Conservation (phyloP, 768 basidiomycete species). For the Xanthoconium stramineum region DNA sequence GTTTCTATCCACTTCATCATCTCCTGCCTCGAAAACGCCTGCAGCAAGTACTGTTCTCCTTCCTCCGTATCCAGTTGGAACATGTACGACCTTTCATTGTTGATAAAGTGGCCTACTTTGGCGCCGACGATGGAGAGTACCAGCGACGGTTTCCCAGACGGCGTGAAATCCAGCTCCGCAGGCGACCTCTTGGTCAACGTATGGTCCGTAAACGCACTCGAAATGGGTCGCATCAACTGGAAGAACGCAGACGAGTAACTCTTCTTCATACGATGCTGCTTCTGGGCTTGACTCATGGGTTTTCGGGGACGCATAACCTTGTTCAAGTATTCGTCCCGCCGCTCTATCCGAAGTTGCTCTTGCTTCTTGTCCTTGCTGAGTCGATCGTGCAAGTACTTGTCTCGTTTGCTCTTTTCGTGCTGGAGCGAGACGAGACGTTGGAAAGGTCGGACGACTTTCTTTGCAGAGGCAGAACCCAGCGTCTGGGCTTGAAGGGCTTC, state of each 20-base stretch:
- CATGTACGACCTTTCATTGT: constrained; percentile 77
- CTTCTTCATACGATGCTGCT: constrained; percentile 84
- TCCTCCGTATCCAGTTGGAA: constrained; percentile 86
- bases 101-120: constrained; percentile 65
- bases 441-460: constrained; percentile 63
- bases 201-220: constrained; percentile 77
- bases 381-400: constrained; percentile 64
- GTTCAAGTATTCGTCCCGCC: constrained; percentile 71
- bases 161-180: constrained; percentile 70
- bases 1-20: constrained; percentile 77
- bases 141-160: constrained; percentile 70
- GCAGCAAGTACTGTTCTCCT: constrained; percentile 78
- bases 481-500: constrained; percentile 51
- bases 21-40: constrained; percentile 66
- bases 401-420: constrained; percentile 79
- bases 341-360: constrained; percentile 70
- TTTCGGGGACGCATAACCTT: constrained; percentile 64
- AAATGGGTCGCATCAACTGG: constrained; percentile 86
- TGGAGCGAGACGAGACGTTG: constrained; percentile 59
- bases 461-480: constrained; percentile 44
- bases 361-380: constrained; percentile 72
- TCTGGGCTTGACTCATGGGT: constrained; percentile 51
- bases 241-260: constrained; percentile 81
- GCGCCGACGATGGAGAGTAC: constrained; percentile 75
- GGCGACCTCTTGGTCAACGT: constrained; percentile 54